Evolutionary conservation across 2,329 filamentous ascomycete genomes (phyloP), one percentile per base, ranked within the genome.

Genomic region (Neophaeococcomyces aloes): DNA sequence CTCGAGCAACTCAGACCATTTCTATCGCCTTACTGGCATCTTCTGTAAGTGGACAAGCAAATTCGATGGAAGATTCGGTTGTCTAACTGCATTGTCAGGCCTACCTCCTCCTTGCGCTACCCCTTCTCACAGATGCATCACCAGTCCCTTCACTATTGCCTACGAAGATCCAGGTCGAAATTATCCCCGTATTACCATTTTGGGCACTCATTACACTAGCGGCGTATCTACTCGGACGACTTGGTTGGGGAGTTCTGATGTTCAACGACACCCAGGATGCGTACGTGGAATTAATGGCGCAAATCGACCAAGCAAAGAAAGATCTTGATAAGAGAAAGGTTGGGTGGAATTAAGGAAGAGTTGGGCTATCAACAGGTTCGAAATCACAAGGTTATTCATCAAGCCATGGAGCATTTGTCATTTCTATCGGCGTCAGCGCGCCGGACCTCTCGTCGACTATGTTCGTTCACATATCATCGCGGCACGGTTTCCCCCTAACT

Each of bases 261-360:
- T 98, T 98, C 75, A 91, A 94, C 71, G 88, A 96, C 65, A 86
- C 93, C 38, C 88, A 89, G 43, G 76, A 86, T 49, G 91, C 91
- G 41, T 83, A 96, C 66, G 78, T 81, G 61, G 88, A 95, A 67
- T 70, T 98, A 56, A 86, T 91, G 74, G 83, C 53, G 81, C 89
- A 48, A 83, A 94, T 70, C 81, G 61, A 61, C 61, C 61, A 54
- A 44, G 64, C 66, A 46, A 65, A 64, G 54, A 56, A 61, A 39
- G 62, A 67, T 43, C 53, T 69, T 56, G 62, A 65, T 48, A 52
- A 56, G 47, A 58, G 54, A 43, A 66, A 65, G 42, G 59, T 69
- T 34, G 65, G 66, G 42, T 64, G 68, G 37, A 62, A 68, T 47
- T 69, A 59, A 58, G 23, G 23, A 27, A 27, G 23, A 27, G 23